These are phyloP conservation scores for Thecamonas trahens DNA, from an alignment of 78 protist species.

Conservation along the genomic window DNA sequence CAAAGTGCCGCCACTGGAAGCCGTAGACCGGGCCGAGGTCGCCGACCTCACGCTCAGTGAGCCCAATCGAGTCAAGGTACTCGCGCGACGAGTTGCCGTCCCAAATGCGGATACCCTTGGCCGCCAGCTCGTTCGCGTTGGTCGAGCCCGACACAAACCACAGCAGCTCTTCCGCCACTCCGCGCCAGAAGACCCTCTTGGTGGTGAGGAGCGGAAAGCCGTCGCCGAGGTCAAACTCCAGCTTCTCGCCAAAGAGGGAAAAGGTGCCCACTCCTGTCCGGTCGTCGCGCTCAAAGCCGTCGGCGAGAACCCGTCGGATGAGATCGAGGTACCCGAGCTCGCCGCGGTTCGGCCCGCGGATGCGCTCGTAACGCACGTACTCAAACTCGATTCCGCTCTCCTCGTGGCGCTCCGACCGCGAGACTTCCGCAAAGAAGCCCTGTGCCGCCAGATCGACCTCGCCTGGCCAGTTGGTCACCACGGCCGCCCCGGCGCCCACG, in stretches of 20 bases:
- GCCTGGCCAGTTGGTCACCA: no score
- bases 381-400: background rate
- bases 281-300: constrained; percentile 53
- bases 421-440: no score
- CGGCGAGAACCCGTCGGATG: constrained; percentile 32
- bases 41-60: constrained; percentile 44
- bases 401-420: no score
- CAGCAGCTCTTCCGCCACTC: constrained; percentile 86
- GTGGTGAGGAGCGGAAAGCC: constrained; percentile 86
- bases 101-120: constrained; percentile 76
- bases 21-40: constrained; percentile 90
- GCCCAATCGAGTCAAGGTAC: constrained; percentile 62
- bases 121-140: constrained; percentile 36
- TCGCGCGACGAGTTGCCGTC: constrained; percentile 77
- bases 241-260: constrained; percentile 41
- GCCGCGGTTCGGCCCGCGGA: constrained; percentile 10
- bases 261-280: constrained; percentile 82
- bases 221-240: constrained; percentile 61
- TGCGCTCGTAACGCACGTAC: constrained; percentile 2
- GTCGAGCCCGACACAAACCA: constrained; percentile 83
- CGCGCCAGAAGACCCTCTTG: constrained; percentile 81
- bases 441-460: no score
- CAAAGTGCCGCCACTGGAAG: constrained; percentile 93
- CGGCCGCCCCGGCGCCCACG: no score
- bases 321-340: constrained; percentile 77